A percentile compares a stretch with the other conserved stretches of the same genome.
Evolutionary conservation across 2,329 filamentous ascomycete species (phyloP).

Genomic region (Chrysosporium queenslandicum): DNA sequence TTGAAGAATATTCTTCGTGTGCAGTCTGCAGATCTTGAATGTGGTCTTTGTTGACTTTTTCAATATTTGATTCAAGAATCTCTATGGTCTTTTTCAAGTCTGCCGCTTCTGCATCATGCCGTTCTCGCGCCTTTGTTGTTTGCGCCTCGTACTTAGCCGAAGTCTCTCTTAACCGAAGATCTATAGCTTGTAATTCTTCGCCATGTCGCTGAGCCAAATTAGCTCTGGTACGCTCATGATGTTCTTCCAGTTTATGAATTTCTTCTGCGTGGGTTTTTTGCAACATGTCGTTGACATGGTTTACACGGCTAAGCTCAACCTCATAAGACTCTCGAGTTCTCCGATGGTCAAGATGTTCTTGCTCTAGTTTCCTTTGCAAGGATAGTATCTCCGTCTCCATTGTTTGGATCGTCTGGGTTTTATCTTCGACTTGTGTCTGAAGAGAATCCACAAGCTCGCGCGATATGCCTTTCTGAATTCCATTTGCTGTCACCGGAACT

Average conservation of each 20-base stretch:
- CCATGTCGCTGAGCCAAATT: conserved; percentile 36
- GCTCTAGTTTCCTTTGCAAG: conserved; percentile 49
- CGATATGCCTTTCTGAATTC: conserved; percentile 81
- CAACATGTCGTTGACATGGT: conserved; percentile 58
- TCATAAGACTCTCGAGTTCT: conserved; percentile 51
- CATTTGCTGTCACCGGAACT: conserved; percentile 67
- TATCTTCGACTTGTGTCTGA: conserved; percentile 65
- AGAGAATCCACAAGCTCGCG: conserved; percentile 82
- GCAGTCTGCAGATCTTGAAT: conserved; percentile 50
- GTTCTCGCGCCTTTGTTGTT: conserved; percentile 30
- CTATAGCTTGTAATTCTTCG: conserved; percentile 40
- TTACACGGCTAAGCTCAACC: conserved; percentile 49
- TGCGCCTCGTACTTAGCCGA: conserved; percentile 34
- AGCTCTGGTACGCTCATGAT: conserved; percentile 36
- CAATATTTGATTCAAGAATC: conserved; percentile 43
- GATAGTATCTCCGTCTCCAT: conserved; percentile 47
- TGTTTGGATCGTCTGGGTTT: conserved; percentile 50
- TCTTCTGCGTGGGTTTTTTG: conserved; percentile 62
- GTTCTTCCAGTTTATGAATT: conserved; percentile 44
- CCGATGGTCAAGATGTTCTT: conserved; percentile 63
- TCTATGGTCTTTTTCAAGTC: conserved; percentile 53
- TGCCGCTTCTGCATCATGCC: conserved; percentile 52
- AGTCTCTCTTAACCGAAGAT: conserved; percentile 40
- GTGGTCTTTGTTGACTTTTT: conserved; percentile 51
- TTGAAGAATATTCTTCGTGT: conserved; percentile 42